Evolutionary conservation across 2,329 filamentous ascomycete species (phyloP).

Genomic region (Cordyceps farinosa): DNA sequence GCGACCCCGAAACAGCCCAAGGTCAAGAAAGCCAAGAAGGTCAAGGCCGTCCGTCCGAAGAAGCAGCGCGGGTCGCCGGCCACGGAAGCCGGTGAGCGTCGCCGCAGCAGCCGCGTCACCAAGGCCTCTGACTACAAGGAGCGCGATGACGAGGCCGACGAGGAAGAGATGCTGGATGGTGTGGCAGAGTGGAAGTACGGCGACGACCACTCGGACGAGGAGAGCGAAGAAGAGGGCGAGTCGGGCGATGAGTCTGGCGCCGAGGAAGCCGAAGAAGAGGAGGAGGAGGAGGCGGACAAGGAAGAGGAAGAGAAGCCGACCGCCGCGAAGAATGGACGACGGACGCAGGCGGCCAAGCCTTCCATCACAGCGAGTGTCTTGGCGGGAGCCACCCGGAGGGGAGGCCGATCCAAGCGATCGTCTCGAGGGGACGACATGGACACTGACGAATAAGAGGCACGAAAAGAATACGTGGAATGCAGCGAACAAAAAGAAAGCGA

Average conservation of each 20-base stretch:
- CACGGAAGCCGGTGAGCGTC: conserved; percentile 44
- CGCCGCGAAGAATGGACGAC: conserved; percentile 23
- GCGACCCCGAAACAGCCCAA: conserved; percentile 26
- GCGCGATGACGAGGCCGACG: conserved; percentile 55
- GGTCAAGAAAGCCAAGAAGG: conserved; percentile 31
- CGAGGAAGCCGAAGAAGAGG: conserved; percentile 18
- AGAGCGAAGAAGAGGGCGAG: conserved; percentile 18
- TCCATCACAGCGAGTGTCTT: conserved; percentile 26
- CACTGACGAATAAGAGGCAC: conserved; percentile 26
- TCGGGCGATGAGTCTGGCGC: conserved; percentile 19
- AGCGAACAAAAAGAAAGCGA: no score
- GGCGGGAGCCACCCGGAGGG: conserved; percentile 20
- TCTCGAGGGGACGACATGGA: conserved; percentile 35
- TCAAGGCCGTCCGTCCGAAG: conserved; percentile 29
- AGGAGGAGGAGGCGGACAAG: neutral
- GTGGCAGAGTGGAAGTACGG: conserved; percentile 57
- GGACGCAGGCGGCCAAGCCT: conserved; percentile 22
- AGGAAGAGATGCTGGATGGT: conserved; percentile 59
- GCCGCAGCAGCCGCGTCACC: conserved; percentile 53
- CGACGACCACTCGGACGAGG: conserved; percentile 28
- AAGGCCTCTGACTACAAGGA: conserved; percentile 51
- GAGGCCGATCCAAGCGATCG: conserved; percentile 24
- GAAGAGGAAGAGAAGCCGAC: conserved; percentile 18
- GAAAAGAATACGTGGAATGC: neutral
- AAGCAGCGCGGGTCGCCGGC: conserved; percentile 26